Evolutionary conservation across 2,329 filamentous ascomycete species (phyloP).

Genomic region (Sporothrix euskadiensis): DNA sequence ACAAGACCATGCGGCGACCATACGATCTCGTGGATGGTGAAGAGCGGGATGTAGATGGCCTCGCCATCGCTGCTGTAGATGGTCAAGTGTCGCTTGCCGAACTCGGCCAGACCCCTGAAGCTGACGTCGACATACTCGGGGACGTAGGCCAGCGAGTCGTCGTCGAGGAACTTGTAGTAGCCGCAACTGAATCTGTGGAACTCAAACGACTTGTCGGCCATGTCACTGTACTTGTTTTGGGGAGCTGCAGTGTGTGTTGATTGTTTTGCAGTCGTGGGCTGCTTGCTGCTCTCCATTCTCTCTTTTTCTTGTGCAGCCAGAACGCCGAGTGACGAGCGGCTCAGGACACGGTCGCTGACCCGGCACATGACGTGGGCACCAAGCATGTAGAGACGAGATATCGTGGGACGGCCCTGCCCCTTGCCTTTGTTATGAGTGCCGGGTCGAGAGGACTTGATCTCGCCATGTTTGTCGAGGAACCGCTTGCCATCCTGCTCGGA

Average conservation of each 20-base stretch:
- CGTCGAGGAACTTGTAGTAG: slow-evolving; percentile 47
- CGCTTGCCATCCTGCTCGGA: slow-evolving; percentile 41
- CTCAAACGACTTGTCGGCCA: slow-evolving; percentile 24
- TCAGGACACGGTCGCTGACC: slow-evolving; percentile 29
- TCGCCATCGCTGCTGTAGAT: slow-evolving; percentile 40
- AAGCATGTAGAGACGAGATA: slow-evolving; percentile 38
- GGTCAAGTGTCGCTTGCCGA: slow-evolving; percentile 47
- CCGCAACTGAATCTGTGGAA: slow-evolving; percentile 42
- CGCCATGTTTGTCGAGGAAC: slow-evolving; percentile 46
- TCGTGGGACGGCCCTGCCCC: slow-evolving; percentile 15
- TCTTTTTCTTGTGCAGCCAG: slow-evolving; percentile 33
- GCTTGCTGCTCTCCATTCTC: background rate
- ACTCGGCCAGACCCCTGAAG: slow-evolving; percentile 41
- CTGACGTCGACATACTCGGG: slow-evolving; percentile 42
- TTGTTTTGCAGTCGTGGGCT: background rate
- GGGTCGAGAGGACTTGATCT: slow-evolving; percentile 6
- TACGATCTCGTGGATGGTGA: slow-evolving; percentile 51
- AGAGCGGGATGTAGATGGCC: slow-evolving; percentile 52
- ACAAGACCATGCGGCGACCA: slow-evolving; percentile 43
- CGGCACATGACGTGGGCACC: slow-evolving; percentile 38
- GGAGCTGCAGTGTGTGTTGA: background rate
- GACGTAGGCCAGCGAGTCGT: slow-evolving; percentile 45
- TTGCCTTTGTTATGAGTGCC: background rate
- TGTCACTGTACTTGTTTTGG: slow-evolving; percentile 9
- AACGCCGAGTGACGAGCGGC: slow-evolving; percentile 31